A percentile compares a stretch with the other conserved stretches of the same genome.
These are phyloP conservation scores for Colletotrichum tanaceti DNA, from an alignment of 2,329 filamentous ascomycete genomes.

Conservation along the genomic window DNA sequence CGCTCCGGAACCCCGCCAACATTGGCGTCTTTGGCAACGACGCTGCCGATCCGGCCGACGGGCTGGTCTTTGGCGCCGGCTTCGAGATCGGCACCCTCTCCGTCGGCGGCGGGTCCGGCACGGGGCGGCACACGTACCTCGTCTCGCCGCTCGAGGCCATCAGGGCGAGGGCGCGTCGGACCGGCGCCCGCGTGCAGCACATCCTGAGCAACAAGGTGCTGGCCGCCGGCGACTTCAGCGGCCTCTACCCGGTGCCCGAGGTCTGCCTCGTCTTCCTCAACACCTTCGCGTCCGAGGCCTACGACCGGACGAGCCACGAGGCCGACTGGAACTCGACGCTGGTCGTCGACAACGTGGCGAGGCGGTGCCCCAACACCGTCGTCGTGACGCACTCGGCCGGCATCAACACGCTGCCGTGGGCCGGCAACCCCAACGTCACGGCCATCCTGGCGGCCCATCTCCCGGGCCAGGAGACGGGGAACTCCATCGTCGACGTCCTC, in stretches of 20 bases:
- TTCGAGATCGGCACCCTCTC: conserved; percentile 72
- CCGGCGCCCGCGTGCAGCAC: conserved; percentile 67
- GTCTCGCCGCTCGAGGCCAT: conserved; percentile 74
- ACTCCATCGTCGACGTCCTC: conserved; percentile 78
- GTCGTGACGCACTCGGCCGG: conserved; percentile 73
- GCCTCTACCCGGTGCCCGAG: conserved; percentile 65
- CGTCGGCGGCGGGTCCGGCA: conserved; percentile 75
- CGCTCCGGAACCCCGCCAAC: conserved; percentile 64
- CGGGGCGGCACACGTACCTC: conserved; percentile 72
- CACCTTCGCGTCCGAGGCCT: conserved; percentile 73
- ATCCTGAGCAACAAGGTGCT: conserved; percentile 49
- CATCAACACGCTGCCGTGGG: conserved; percentile 66
- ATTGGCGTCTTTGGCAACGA: conserved; percentile 74
- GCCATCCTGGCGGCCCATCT: conserved; percentile 82
- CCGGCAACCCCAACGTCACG: conserved; percentile 73
- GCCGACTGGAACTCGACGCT: conserved; percentile 74
- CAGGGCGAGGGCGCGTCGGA: conserved; percentile 64
- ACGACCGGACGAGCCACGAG: conserved; percentile 68
- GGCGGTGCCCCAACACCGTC: conserved; percentile 65
- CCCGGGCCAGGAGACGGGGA: conserved; percentile 80
- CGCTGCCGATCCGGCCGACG: conserved; percentile 60
- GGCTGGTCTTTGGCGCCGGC: conserved; percentile 50
- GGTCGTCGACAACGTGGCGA: conserved; percentile 63
- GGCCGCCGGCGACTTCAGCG: conserved; percentile 63
- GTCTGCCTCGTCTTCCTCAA: conserved; percentile 77